Conservation (phyloP, 805 yeast genomes). For the Myxozyma nipponensis region DNA sequence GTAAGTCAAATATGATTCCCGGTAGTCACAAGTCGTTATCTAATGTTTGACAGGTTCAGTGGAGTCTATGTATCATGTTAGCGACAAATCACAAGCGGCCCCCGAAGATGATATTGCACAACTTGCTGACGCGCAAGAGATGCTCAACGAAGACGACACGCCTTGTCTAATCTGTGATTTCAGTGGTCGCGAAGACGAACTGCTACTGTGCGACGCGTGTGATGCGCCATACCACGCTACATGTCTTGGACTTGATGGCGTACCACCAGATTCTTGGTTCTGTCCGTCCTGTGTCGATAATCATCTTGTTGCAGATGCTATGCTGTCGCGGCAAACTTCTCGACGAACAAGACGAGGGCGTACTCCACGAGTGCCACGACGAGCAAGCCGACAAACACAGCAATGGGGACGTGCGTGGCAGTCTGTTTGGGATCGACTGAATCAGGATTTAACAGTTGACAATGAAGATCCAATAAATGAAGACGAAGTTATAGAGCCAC, state of each 20-base stretch:
- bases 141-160: conserved; percentile 14
- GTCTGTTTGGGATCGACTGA: conserved; percentile 23
- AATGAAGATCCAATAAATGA: conserved; percentile 3
- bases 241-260: conserved; percentile 34
- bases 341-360: not conserved
- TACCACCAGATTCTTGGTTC: conserved; percentile 35
- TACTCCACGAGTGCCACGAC: not conserved
- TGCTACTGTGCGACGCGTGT: conserved; percentile 35
- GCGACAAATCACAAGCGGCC: conserved; percentile 24
- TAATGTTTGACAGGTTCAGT: conserved; percentile 8
- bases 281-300: conserved; percentile 35
- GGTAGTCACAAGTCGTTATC: conserved; percentile 12
- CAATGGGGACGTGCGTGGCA: conserved; percentile 29
- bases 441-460: conserved; percentile 14
- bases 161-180: conserved; percentile 32
- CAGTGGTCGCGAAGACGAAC: conserved; percentile 33
- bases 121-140: conserved; percentile 3
- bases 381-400: not conserved
- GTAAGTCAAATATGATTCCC: conserved; percentile 24
- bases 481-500: conserved; percentile 4
- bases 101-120: conserved; percentile 7
- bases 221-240: conserved; percentile 35
- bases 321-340: not conserved
- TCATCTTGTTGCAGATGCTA: conserved; percentile 18
- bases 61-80: conserved; percentile 13